These are phyloP conservation scores for Pseudogymnoascus sp. DNA, from an alignment of 2,329 filamentous ascomycete genomes.

Conservation along the genomic window DNA sequence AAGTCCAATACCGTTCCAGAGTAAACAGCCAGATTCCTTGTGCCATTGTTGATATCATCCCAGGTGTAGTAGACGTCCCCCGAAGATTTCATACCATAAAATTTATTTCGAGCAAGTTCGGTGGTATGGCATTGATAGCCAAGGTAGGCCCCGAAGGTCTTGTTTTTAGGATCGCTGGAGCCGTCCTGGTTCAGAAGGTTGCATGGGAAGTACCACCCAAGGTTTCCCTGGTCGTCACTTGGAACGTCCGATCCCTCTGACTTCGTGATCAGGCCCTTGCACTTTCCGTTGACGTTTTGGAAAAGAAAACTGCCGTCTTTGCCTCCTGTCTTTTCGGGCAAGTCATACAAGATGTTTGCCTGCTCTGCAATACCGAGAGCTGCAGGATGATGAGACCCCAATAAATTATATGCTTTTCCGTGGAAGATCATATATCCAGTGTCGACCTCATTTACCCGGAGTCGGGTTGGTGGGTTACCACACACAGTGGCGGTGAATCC, in stretches of 20 bases:
- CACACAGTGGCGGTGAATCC: constrained; percentile 91
- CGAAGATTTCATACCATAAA: constrained; percentile 63
- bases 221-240: constrained; percentile 60
- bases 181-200: constrained; percentile 88
- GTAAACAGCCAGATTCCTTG: constrained; percentile 87
- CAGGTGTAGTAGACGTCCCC: constrained; percentile 95
- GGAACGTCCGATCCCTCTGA: constrained; percentile 69
- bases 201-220: constrained; percentile 98
- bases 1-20: constrained; percentile 90
- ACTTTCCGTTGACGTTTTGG: constrained; percentile 95
- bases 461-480: constrained; percentile 59
- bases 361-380: constrained; percentile 67
- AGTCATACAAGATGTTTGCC: constrained; percentile 71
- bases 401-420: constrained; percentile 79
- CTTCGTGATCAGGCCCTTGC: constrained; percentile 79
- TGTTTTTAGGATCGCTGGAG: constrained; percentile 62
- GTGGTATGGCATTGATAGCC: constrained; percentile 89
- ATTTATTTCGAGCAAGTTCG: constrained; percentile 56
- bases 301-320: constrained; percentile 94
- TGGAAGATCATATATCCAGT: constrained; percentile 93
- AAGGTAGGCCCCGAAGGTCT: constrained; percentile 65
- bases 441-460: constrained; percentile 76
- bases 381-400: constrained; percentile 66
- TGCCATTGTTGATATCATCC: constrained; percentile 84
- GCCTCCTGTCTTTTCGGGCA: constrained; percentile 75